phyloP scores from a whole-genome alignment of 176 grass and related monocot genomes.

The Neostapfia colusana region DNA sequence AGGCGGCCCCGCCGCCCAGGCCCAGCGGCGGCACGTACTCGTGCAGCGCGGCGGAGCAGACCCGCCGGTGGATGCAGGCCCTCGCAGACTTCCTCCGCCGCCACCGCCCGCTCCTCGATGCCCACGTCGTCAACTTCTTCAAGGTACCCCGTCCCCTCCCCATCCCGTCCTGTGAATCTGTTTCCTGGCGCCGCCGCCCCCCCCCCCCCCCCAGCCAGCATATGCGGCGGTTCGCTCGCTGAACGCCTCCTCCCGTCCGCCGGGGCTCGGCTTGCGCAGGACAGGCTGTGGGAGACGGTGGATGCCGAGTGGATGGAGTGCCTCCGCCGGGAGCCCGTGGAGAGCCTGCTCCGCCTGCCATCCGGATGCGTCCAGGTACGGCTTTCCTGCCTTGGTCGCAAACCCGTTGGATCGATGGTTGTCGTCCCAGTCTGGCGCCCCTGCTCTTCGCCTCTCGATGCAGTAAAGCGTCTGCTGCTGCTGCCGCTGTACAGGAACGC shows the following conservation, averaged over 20 bases:
- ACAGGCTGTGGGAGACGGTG: conserved; percentile 71
- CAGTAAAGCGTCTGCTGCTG: not conserved
- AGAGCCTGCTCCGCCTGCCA: conserved; percentile 60
- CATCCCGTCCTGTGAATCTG: not conserved
- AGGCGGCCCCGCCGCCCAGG: conserved; percentile 38
- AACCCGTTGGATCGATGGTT: not conserved
- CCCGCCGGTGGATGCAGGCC: conserved; percentile 77
- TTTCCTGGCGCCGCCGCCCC: too few relatives aligned
- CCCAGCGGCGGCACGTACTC: conserved; percentile 40
- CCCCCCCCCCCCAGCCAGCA: too few relatives aligned
- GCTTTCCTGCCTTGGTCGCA: not conserved
- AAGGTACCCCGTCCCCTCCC: conserved; percentile 50
- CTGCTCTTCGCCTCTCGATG: too few relatives aligned
- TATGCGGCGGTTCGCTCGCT: too few relatives aligned
- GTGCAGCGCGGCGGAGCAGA: conserved; percentile 59
- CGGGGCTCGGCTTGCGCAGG: conserved; percentile 49
- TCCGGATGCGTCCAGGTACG: conserved; percentile 69
- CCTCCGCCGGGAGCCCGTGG: conserved; percentile 62
- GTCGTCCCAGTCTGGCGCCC: not conserved
- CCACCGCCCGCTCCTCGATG: conserved; percentile 64
- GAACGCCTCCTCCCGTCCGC: too few relatives aligned
- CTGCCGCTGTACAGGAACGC: conserved; percentile 47
- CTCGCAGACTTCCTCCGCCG: conserved; percentile 56
- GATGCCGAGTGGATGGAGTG: conserved; percentile 88
- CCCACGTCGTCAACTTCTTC: conserved; percentile 97